Evolutionary conservation across 2,329 filamentous ascomycete genomes (phyloP).

Genomic region (Pseudogymnoascus sp.): DNA sequence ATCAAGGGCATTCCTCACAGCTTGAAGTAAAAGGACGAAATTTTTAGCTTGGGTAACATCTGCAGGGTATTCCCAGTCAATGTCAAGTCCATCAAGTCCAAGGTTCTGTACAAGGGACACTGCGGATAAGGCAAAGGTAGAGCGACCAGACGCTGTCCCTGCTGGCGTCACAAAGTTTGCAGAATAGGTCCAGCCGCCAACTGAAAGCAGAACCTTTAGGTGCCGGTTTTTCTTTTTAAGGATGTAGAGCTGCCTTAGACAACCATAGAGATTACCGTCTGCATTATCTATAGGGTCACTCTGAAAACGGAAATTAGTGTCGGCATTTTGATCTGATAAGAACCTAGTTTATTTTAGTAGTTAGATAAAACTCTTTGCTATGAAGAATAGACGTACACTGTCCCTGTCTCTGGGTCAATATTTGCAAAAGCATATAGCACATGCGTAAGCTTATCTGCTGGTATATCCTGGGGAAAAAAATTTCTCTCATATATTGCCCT

Average conservation of each 20-base stretch:
- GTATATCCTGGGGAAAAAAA: constrained; percentile 62
- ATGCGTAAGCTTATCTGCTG: constrained; percentile 61
- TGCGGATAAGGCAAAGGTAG: constrained; percentile 17
- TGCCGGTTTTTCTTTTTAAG: constrained; percentile 69
- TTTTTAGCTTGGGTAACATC: constrained; percentile 17
- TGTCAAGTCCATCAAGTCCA: constrained; percentile 21
- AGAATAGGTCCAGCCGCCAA: constrained; percentile 83
- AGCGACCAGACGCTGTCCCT: constrained; percentile 43
- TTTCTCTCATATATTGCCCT: constrained; percentile 61
- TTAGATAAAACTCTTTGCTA: constrained; percentile 38
- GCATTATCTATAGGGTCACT: constrained; percentile 61
- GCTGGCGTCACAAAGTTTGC: constrained; percentile 62
- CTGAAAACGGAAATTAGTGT: constrained; percentile 67
- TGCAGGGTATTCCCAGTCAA: constrained; percentile 22
- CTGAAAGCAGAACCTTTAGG: constrained; percentile 69
- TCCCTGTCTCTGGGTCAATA: constrained; percentile 53
- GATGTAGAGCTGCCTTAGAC: constrained; percentile 66
- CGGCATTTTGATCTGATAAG: constrained; percentile 60
- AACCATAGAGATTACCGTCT: constrained; percentile 69
- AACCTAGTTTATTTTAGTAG: constrained; percentile 32
- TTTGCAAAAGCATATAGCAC: constrained; percentile 76
- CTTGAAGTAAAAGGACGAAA: constrained; percentile 24
- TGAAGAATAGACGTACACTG: not conserved
- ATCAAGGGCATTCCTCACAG: constrained; percentile 37
- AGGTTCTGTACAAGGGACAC: constrained; percentile 17